Evolutionary conservation across 1,139 yeast species (phyloP).

Genomic region (Pichia sp.): DNA sequence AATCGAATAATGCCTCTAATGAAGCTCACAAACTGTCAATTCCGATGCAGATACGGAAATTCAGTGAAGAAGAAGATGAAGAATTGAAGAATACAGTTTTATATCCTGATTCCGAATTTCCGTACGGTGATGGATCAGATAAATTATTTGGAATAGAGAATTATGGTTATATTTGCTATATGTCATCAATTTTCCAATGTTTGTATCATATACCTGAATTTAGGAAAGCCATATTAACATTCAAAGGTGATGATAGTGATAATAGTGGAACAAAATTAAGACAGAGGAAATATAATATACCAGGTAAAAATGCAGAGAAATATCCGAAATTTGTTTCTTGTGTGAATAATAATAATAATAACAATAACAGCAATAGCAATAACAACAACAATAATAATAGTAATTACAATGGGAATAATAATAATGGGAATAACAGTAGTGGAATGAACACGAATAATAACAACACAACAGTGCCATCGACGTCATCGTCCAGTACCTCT

Average conservation of each 20-base stretch:
- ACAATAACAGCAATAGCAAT: no score
- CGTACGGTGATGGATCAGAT: slow-evolving; percentile 57
- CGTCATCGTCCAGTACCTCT: background rate
- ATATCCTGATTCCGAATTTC: slow-evolving; percentile 21
- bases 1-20: no score
- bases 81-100: background rate
- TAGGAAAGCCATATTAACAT: slow-evolving; percentile 48
- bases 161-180: slow-evolving; percentile 91
- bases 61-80: slow-evolving; percentile 2
- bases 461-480: slow-evolving; percentile 11
- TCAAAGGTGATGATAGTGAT: slow-evolving; percentile 30
- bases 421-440: no score
- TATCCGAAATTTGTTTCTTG: slow-evolving; percentile 30
- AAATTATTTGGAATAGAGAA: slow-evolving; percentile 92
- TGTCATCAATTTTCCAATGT: slow-evolving; percentile 87
- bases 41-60: slow-evolving; percentile 1
- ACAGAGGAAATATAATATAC: slow-evolving; percentile 32
- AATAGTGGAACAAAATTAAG: slow-evolving; percentile 26
- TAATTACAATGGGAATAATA: no score
- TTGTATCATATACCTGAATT: slow-evolving; percentile 68
- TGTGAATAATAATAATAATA: slow-evolving; percentile 3
- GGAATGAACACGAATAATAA: no score
- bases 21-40: background rate
- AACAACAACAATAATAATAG: no score
- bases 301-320: slow-evolving; percentile 34